Conservation (phyloP, 2,329 filamentous ascomycete species). For the Aureobasidium subglaciale region DNA sequence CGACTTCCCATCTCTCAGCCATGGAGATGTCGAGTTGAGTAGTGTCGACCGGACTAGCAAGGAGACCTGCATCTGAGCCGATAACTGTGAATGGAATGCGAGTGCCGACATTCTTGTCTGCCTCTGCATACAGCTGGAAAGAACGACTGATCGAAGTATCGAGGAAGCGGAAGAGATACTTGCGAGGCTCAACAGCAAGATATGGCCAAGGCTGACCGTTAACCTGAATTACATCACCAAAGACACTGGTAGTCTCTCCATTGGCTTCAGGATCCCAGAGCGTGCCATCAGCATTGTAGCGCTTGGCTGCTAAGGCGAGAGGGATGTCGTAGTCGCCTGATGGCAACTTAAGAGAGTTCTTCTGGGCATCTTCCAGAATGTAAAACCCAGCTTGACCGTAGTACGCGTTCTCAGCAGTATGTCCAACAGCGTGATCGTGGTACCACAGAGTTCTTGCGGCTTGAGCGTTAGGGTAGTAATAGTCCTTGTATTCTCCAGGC, state of each 20-base stretch:
- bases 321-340: slow-evolving; percentile 48
- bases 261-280: slow-evolving; percentile 42
- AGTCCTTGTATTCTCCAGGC: slow-evolving; percentile 52
- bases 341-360: slow-evolving; percentile 45
- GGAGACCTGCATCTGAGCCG: slow-evolving; percentile 48
- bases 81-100: slow-evolving; percentile 47
- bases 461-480: slow-evolving; percentile 55
- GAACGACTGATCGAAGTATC: slow-evolving; percentile 44
- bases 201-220: slow-evolving; percentile 56
- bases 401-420: slow-evolving; percentile 34
- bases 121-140: slow-evolving; percentile 43
- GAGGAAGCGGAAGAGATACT: slow-evolving; percentile 52
- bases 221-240: slow-evolving; percentile 49
- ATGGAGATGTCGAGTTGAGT: slow-evolving; percentile 43
- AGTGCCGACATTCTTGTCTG: slow-evolving; percentile 27
- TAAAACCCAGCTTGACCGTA: slow-evolving; percentile 52
- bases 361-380: slow-evolving; percentile 45
- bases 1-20: slow-evolving; percentile 52
- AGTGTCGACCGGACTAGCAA: slow-evolving; percentile 38
- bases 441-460: slow-evolving; percentile 30
- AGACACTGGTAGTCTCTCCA: slow-evolving; percentile 17
- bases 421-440: slow-evolving; percentile 36
- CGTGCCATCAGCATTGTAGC: slow-evolving; percentile 46
- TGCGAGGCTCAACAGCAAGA: slow-evolving; percentile 51
- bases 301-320: slow-evolving; percentile 44